Conservation (phyloP, 768 basidiomycete genomes). For the Lentinula aciculospora region DNA sequence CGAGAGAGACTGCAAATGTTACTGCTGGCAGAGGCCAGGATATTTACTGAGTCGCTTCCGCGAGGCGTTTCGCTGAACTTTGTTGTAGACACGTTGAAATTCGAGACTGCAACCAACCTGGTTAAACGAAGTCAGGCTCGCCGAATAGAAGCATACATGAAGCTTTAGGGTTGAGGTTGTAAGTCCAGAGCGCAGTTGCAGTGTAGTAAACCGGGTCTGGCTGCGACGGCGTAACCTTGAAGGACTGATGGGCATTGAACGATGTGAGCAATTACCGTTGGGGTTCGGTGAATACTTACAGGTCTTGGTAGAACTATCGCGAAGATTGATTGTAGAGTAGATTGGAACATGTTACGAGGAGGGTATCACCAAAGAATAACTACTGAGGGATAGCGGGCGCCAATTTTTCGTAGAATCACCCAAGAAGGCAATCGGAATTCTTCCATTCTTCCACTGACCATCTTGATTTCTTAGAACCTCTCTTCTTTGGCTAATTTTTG, state of each 20-base stretch:
- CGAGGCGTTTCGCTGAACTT: background rate
- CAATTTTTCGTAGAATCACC: background rate
- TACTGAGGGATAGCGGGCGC: background rate
- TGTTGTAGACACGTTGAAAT: slow-evolving; percentile 3
- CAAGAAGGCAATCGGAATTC: background rate
- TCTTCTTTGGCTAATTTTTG: background rate
- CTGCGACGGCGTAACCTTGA: slow-evolving; percentile 3
- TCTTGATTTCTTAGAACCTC: background rate
- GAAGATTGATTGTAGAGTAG: background rate
- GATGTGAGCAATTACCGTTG: background rate
- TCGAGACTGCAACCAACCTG: background rate
- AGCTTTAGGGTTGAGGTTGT: background rate
- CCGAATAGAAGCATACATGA: background rate
- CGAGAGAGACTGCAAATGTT: background rate
- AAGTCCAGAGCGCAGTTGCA: background rate
- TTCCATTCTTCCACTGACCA: background rate
- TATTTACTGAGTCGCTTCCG: background rate
- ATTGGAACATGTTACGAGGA: background rate
- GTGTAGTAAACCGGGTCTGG: slow-evolving; percentile 7
- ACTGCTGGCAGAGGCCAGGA: background rate
- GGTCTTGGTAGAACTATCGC: slow-evolving; percentile 3
- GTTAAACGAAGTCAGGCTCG: background rate
- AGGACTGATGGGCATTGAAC: background rate
- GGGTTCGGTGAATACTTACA: background rate
- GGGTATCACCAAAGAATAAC: background rate